Percentiles rank a stretch among this genome's conserved stretches.
Evolutionary conservation across 352 stramenopile species (phyloP).

Genomic region (Labyrinthula sp.): DNA sequence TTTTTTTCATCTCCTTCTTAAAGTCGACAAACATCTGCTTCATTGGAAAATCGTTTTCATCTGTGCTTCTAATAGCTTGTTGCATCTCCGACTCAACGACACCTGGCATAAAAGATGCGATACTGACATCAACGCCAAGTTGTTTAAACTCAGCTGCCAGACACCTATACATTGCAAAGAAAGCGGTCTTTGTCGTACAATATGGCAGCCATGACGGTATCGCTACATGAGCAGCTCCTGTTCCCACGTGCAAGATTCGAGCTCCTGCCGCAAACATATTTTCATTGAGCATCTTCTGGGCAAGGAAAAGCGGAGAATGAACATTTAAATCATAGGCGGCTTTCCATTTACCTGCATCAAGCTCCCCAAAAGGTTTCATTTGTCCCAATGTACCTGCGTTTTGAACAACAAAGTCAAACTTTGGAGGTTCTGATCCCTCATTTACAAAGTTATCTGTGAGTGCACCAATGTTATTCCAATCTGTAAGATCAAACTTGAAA

Average conservation of each 20-base stretch:
- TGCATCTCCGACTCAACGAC: conserved; percentile 43
- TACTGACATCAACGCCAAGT: conserved; percentile 36
- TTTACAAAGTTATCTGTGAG: too few relatives aligned
- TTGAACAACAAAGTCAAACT: conserved; percentile 25
- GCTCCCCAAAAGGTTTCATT: neutral
- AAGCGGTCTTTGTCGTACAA: conserved; percentile 39
- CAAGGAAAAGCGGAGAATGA: conserved; percentile 38
- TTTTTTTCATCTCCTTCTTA: conserved; percentile 31
- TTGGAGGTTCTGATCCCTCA: conserved; percentile 13
- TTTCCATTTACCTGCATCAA: conserved; percentile 1
- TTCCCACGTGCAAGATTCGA: conserved; percentile 40
- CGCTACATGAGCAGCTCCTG: conserved; percentile 36
- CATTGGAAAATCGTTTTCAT: conserved; percentile 32
- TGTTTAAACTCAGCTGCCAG: conserved; percentile 33
- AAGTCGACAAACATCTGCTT: conserved; percentile 35
- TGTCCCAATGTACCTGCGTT: conserved; percentile 22
- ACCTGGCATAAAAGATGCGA: conserved; percentile 38
- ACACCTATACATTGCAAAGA: conserved; percentile 38
- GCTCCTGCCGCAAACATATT: conserved; percentile 31
- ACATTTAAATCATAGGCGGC: conserved; percentile 35
- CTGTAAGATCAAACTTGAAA: conserved; percentile 17
- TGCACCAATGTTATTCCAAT: too few relatives aligned
- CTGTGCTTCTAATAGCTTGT: conserved; percentile 34
- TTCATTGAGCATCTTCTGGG: conserved; percentile 31
- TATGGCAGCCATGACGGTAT: conserved; percentile 37